phyloP scores from a whole-genome alignment of 768 basidiomycete genomes.

The Suillus alpinus region DNA sequence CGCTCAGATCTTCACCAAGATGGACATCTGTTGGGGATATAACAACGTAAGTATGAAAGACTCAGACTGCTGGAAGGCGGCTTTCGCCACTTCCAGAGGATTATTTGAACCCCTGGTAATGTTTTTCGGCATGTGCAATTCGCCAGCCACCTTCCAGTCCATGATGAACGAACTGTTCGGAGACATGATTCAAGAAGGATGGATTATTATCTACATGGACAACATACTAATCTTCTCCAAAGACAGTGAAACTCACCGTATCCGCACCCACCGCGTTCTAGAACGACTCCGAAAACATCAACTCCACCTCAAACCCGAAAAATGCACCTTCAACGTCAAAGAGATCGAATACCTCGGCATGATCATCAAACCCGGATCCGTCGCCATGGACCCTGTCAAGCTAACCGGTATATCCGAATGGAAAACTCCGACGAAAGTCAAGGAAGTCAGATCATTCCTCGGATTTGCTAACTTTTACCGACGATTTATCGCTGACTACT shows the following conservation, averaged over 20 bases:
- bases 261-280: constrained; percentile 20
- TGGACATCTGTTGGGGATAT: neutral
- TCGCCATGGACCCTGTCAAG: neutral
- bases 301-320: constrained; percentile 29
- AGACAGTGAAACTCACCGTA: constrained; percentile 8
- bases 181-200: constrained; percentile 14
- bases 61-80: neutral
- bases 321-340: neutral
- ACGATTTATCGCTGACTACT: constrained; percentile 27
- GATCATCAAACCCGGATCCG: neutral
- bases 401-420: neutral
- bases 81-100: neutral
- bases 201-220: constrained; percentile 27
- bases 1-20: constrained; percentile 20
- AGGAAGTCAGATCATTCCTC: constrained; percentile 15
- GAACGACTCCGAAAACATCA: constrained; percentile 26
- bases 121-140: constrained; percentile 15
- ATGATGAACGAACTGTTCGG: constrained; percentile 26
- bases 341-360: neutral
- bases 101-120: neutral
- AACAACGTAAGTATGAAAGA: neutral
- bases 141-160: constrained; percentile 18
- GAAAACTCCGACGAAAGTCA: neutral
- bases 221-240: constrained; percentile 24
- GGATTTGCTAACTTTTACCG: constrained; percentile 31